A percentile compares a stretch with the other conserved stretches of the same genome.
Evolutionary conservation across 1,139 yeast genomes (phyloP).

Genomic region (Candida tropicalis): DNA sequence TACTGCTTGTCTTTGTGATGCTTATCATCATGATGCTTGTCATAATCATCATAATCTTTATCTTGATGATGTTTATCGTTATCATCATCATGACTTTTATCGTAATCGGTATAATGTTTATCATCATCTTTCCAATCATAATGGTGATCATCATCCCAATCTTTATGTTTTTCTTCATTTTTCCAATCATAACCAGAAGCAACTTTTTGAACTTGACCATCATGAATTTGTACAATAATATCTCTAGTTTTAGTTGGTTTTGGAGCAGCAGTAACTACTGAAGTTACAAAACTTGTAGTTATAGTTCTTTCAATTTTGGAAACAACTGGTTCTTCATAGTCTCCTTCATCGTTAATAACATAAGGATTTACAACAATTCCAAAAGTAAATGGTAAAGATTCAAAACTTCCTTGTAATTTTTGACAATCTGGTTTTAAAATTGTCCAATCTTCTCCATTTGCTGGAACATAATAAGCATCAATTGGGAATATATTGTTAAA

Average conservation of each 20-base stretch:
- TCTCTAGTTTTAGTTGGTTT: constrained; percentile 27
- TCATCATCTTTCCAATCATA: constrained; percentile 6
- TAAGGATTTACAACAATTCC: constrained; percentile 39
- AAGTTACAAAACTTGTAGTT: constrained; percentile 24
- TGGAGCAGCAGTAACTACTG: constrained; percentile 25
- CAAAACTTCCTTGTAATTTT: constrained; percentile 22
- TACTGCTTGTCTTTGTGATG: not conserved
- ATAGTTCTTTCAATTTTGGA: constrained; percentile 19
- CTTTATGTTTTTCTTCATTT: constrained; percentile 7
- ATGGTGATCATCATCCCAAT: constrained; percentile 3
- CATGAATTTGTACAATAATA: constrained; percentile 29
- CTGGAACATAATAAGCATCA: constrained; percentile 28
- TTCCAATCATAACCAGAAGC: constrained; percentile 2
- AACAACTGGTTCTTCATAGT: constrained; percentile 17
- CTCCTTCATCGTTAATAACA: constrained; percentile 21
- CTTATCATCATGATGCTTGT: constrained; percentile 2
- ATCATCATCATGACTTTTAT: not conserved
- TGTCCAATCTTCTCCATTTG: constrained; percentile 40
- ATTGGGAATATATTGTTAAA: constrained; percentile 3
- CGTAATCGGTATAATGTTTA: constrained; percentile 3
- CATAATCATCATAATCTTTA: not conserved
- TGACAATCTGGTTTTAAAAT: constrained; percentile 27
- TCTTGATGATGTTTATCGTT: constrained; percentile 2
- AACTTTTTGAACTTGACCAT: constrained; percentile 34
- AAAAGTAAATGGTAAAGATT: constrained; percentile 33